Conservation (phyloP, 768 basidiomycete species). For the Lactifluus volemus region DNA sequence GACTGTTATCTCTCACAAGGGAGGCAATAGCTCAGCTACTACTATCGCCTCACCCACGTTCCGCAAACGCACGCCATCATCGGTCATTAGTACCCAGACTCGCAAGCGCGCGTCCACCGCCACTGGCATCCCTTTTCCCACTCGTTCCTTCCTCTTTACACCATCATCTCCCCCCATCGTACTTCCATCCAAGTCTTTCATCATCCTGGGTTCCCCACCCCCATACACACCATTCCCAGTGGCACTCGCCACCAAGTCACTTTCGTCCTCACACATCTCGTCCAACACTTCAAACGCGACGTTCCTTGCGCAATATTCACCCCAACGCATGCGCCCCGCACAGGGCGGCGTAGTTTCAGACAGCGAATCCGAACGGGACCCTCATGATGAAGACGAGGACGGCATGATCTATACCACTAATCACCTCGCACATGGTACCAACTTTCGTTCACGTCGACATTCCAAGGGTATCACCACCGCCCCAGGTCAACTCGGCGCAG, state of each 20-base stretch:
- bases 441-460: conserved; percentile 15
- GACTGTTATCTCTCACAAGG: not conserved
- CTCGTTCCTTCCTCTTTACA: conserved; percentile 9
- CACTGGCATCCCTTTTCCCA: conserved; percentile 4
- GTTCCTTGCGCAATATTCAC: conserved; percentile 9
- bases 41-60: not conserved
- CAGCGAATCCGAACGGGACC: conserved; percentile 13
- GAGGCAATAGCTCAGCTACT: not conserved
- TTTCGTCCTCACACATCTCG: conserved; percentile 16
- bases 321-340: conserved; percentile 4
- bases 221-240: conserved; percentile 9
- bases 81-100: not conserved
- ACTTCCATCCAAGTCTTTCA: not conserved
- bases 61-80: conserved; percentile 1
- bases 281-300: conserved; percentile 11
- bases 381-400: conserved; percentile 7
- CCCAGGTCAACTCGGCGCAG: conserved; percentile 50
- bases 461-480: conserved; percentile 47
- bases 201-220: conserved; percentile 10
- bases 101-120: conserved; percentile 14
- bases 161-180: conserved; percentile 7
- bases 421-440: conserved; percentile 3
- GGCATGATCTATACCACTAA: conserved; percentile 12
- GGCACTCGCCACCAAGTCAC: conserved; percentile 7
- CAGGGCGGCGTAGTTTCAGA: conserved; percentile 4